Evolutionary conservation across 768 basidiomycete genomes (phyloP), one percentile per base, ranked within the genome.

Genomic region (Trametes cingulata): DNA sequence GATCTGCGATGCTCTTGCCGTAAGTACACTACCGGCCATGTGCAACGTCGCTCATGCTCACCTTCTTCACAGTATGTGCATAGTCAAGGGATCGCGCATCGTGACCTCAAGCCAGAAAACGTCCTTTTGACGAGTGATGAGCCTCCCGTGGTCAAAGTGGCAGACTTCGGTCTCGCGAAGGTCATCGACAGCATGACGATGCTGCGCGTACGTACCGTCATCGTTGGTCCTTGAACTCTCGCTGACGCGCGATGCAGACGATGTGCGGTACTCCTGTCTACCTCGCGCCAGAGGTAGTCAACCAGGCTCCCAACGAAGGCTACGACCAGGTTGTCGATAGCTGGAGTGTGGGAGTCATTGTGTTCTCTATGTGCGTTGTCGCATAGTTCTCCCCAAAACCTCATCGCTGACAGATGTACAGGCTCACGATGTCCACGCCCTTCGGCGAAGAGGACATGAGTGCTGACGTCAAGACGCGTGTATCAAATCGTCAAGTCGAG

Each of bases 231-330:
- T 25, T 66, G 19, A 61, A 14, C 20, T 14, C 13, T 19, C 37
- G 29, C 43, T 70, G 45, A 66, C 29, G 24, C 20, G 36, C 33
- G 35, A 24, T 56, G 15, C 67, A 91, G 85, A 96, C 95, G 0
- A 93, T 95, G 90, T 98, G 96, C 67, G 96, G 96, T 4, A 99
- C 97, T 0, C 96, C 96, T 0, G 87, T 85, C 65, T 98, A 98
- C 71, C 85, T 97, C 6, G 95, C 94, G 0, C 93, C 93, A 1
- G 95, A 98, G 66, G 93, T 99, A 33, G 90, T 98, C 49, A 76
- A 76, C 62, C 87, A 88, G 62, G 50, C 68, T 4, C 73, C 78
- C 43, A 74, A 79, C 27, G 76, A 83, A 56, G 95, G 95, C 2
- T 98, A 99, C 68, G 87, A 90, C 68, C 84, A 87, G 58, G 76